A percentile compares a stretch with the other conserved stretches of the same genome.
These are phyloP conservation scores for Calocybe gangraenosa DNA, from an alignment of 768 basidiomycete genomes.

Conservation along the genomic window DNA sequence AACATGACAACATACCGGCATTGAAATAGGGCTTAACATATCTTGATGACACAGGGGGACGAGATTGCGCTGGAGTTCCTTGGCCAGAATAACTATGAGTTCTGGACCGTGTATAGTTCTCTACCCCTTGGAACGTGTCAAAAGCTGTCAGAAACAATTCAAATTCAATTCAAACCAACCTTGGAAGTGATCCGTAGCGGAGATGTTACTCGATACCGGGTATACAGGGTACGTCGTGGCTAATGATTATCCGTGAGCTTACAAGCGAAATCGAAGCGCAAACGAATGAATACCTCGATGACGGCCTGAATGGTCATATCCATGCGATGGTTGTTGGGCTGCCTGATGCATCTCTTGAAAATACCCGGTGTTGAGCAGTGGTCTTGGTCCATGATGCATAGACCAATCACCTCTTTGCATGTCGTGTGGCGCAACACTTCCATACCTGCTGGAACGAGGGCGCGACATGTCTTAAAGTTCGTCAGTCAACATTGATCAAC, in stretches of 20 bases:
- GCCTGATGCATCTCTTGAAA: neutral
- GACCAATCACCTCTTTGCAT: neutral
- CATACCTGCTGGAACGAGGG: neutral
- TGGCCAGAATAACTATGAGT: conserved; percentile 4
- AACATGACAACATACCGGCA: conserved; percentile 1
- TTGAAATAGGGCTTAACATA: conserved; percentile 3
- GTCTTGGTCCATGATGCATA: neutral
- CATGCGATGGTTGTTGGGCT: neutral
- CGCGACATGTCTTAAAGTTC: conserved; percentile 1
- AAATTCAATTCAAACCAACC: neutral
- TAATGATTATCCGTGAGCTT: neutral
- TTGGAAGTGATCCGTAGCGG: conserved; percentile 1
- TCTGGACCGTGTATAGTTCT: conserved; percentile 5
- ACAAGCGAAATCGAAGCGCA: too few relatives aligned
- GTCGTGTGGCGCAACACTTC: conserved; percentile 3
- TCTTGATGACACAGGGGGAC: neutral
- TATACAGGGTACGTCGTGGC: conserved; percentile 6
- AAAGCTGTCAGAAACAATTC: neutral
- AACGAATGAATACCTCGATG: conserved; percentile 3
- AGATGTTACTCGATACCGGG: neutral
- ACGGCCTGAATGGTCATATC: neutral
- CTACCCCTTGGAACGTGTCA: neutral
- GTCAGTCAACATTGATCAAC: neutral
- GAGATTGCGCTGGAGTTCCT: neutral
- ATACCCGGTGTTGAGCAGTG: neutral